Percentiles rank a stretch among this genome's conserved stretches.
phyloP scores from a whole-genome alignment of 306 rosid genomes.

The Begonia peltatifolia region DNA sequence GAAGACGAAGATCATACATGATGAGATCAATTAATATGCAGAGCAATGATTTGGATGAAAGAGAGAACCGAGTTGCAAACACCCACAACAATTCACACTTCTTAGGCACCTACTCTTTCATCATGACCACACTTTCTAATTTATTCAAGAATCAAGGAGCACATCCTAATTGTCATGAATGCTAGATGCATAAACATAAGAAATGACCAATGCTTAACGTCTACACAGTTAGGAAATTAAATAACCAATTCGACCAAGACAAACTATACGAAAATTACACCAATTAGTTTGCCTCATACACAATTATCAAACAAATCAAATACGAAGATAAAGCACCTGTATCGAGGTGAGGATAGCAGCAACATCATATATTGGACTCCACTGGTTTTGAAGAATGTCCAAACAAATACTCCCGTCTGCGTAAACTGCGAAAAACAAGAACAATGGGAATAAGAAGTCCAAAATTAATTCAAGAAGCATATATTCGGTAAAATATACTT shows the following conservation, averaged over 20 bases:
- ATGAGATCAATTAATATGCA: too few species aligned
- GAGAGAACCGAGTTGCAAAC: too few species aligned
- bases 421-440: slow-evolving; percentile 45
- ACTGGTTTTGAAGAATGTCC: slow-evolving; percentile 92
- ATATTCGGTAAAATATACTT: too few species aligned
- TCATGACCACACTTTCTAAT: too few species aligned
- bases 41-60: too few species aligned
- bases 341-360: slow-evolving; percentile 97
- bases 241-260: too few species aligned
- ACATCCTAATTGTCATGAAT: too few species aligned
- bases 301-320: not conserved
- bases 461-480: too few species aligned
- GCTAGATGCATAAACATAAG: not conserved
- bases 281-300: not conserved
- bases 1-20: slow-evolving; percentile 12
- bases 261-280: not conserved
- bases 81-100: too few species aligned
- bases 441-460: not conserved
- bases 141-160: too few species aligned
- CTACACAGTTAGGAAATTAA: too few species aligned
- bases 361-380: slow-evolving; percentile 97
- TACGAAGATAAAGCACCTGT: slow-evolving; percentile 41
- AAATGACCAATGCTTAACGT: not conserved
- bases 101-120: too few species aligned
- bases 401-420: slow-evolving; percentile 97